A percentile compares a stretch with the other conserved stretches of the same genome.
Evolutionary conservation across 441 rosid species (phyloP).

Genomic region (Pelargonium myrrhifolium): DNA sequence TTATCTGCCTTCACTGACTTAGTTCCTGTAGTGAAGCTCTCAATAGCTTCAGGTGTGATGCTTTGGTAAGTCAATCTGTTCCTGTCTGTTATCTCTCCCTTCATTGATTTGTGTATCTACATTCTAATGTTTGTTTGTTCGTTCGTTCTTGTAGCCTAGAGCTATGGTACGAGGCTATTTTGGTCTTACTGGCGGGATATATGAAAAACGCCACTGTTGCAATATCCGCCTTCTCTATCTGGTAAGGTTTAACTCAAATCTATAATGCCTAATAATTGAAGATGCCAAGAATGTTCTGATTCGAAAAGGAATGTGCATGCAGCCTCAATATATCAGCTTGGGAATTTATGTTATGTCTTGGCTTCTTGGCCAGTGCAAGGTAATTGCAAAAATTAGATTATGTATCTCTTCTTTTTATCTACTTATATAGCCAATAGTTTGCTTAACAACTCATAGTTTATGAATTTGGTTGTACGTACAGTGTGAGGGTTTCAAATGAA

Average conservation of each 20-base stretch:
- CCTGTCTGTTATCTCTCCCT: not conserved
- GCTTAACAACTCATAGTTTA: not conserved
- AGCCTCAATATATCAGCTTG: constrained; percentile 41
- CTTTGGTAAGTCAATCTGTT: constrained; percentile 28
- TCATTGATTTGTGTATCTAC: not conserved
- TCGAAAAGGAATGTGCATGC: constrained; percentile 14
- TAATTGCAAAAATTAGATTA: not conserved
- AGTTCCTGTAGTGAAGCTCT: constrained; percentile 37
- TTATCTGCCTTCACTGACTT: constrained; percentile 34
- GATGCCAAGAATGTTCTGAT: not conserved
- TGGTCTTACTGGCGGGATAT: constrained; percentile 48
- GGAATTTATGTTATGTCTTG: constrained; percentile 54
- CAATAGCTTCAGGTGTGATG: constrained; percentile 49
- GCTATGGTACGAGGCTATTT: constrained; percentile 48
- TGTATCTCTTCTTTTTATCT: not conserved
- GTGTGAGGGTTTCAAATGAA: constrained; percentile 70
- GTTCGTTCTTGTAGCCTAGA: constrained; percentile 35
- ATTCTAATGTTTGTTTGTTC: too few species aligned
- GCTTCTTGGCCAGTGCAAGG: constrained; percentile 52
- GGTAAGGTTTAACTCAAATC: constrained; percentile 27
- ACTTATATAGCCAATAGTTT: not conserved
- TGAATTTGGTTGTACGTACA: constrained; percentile 9
- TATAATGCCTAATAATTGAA: not conserved
- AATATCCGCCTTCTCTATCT: constrained; percentile 50
- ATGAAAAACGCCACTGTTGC: constrained; percentile 39